These are phyloP conservation scores for Gypsophila paniculata DNA, from an alignment of 179 eudicot species.

Conservation along the genomic window DNA sequence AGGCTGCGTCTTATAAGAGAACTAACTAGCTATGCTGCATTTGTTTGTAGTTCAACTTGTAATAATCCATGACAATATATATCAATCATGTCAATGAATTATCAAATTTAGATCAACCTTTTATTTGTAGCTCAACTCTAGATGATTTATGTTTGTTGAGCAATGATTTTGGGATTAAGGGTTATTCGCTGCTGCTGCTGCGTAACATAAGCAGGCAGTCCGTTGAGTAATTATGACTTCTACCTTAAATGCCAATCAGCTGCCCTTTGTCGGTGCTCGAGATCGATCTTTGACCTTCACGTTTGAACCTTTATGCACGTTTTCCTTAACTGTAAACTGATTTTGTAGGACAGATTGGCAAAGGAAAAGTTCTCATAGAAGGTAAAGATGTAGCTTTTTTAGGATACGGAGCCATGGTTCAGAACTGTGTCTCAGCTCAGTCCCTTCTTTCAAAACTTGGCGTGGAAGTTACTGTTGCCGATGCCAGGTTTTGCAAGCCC, in stretches of 20 bases:
- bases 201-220: not conserved
- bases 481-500: constrained; percentile 95
- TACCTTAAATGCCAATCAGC: not conserved
- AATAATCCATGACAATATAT: no score
- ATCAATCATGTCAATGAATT: no score
- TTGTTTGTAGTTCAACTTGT: no score
- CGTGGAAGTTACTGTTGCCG: constrained; percentile 80
- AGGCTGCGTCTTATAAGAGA: no score
- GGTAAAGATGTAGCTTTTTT: constrained; percentile 80
- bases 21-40: no score
- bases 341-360: constrained; percentile 58
- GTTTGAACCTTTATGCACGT: not conserved
- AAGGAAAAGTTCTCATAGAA: constrained; percentile 64
- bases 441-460: constrained; percentile 74
- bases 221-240: not conserved
- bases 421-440: constrained; percentile 73
- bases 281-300: not conserved
- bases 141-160: no score
- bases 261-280: not conserved
- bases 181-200: not conserved
- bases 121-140: no score
- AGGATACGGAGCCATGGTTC: constrained; percentile 87
- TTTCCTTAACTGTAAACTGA: constrained; percentile 5
- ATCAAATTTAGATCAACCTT: no score
- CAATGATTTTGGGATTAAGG: no score